These are phyloP conservation scores for Penicillium griseofulvum DNA, from an alignment of 2,329 filamentous ascomycete species.

Conservation along the genomic window DNA sequence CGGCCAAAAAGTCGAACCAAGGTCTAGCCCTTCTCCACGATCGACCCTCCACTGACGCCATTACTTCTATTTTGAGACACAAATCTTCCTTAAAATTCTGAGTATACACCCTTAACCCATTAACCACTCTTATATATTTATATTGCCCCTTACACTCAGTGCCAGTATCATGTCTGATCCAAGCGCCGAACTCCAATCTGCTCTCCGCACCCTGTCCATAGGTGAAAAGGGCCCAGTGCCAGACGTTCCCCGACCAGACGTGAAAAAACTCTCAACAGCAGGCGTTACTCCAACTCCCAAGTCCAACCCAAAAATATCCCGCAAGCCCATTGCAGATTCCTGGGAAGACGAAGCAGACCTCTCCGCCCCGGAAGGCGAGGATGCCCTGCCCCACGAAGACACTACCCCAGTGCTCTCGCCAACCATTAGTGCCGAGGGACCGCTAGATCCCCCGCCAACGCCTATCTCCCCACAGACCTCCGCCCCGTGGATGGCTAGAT, in stretches of 20 bases:
- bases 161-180: slow-evolving; percentile 23
- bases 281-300: background rate
- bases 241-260: slow-evolving; percentile 26
- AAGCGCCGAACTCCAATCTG: slow-evolving; percentile 31
- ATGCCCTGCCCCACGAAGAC: slow-evolving; percentile 19
- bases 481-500: slow-evolving; percentile 15
- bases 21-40: slow-evolving; percentile 26
- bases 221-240: slow-evolving; percentile 29
- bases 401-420: slow-evolving; percentile 31
- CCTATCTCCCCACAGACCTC: slow-evolving; percentile 57
- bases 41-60: slow-evolving; percentile 26
- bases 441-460: slow-evolving; percentile 62
- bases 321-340: slow-evolving; percentile 59
- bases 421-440: slow-evolving; percentile 29
- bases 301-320: slow-evolving; percentile 18
- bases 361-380: slow-evolving; percentile 42
- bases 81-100: slow-evolving; percentile 7
- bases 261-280: slow-evolving; percentile 3
- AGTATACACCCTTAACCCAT: background rate
- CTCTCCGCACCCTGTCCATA: slow-evolving; percentile 32
- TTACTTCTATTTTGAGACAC: slow-evolving; percentile 13
- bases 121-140: background rate
- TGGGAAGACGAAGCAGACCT: slow-evolving; percentile 71
- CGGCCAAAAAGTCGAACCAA: slow-evolving; percentile 2
- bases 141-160: background rate